Conservation (phyloP, 139 green algal species). For the Micractinium conductrix region DNA sequence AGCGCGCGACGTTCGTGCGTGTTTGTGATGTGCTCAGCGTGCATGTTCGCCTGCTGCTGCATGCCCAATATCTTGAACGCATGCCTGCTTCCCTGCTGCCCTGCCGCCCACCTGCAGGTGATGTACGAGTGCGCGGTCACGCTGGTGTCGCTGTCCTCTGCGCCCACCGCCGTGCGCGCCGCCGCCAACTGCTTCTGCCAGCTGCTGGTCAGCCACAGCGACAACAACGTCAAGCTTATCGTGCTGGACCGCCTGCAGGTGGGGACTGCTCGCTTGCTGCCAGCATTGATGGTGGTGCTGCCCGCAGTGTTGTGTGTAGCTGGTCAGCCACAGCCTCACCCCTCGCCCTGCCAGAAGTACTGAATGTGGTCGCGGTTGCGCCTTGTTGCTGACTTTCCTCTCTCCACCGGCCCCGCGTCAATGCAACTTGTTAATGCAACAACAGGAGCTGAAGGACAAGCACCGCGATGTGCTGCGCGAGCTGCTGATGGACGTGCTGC, state of each 20-base stretch:
- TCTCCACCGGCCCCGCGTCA: not conserved
- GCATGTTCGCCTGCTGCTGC: too few species aligned
- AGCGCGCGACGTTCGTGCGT: too few species aligned
- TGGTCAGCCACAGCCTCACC: not conserved
- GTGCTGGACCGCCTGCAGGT: slow-evolving; percentile 91
- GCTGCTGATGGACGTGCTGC: slow-evolving; percentile 97
- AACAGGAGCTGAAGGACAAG: slow-evolving; percentile 81
- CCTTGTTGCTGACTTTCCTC: slow-evolving; percentile 1
- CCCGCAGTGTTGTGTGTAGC: not conserved
- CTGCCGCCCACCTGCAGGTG: too few species aligned
- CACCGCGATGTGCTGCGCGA: slow-evolving; percentile 89
- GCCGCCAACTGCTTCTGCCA: slow-evolving; percentile 98
- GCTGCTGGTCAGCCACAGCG: slow-evolving; percentile 92
- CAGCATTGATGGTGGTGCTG: not conserved
- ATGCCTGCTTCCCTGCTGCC: too few species aligned
- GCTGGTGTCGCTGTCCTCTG: slow-evolving; percentile 89
- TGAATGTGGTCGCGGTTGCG: not conserved
- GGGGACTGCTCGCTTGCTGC: not conserved
- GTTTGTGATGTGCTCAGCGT: too few species aligned
- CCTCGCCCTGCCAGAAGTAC: too few species aligned
- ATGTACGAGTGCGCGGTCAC: slow-evolving; percentile 97
- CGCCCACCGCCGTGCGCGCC: slow-evolving; percentile 94
- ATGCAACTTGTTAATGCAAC: too few species aligned
- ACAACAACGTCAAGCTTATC: slow-evolving; percentile 99
- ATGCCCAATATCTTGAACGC: too few species aligned